These are phyloP conservation scores for Exserohilum turcica DNA, from an alignment of 2,329 filamentous ascomycete genomes.

Conservation along the genomic window DNA sequence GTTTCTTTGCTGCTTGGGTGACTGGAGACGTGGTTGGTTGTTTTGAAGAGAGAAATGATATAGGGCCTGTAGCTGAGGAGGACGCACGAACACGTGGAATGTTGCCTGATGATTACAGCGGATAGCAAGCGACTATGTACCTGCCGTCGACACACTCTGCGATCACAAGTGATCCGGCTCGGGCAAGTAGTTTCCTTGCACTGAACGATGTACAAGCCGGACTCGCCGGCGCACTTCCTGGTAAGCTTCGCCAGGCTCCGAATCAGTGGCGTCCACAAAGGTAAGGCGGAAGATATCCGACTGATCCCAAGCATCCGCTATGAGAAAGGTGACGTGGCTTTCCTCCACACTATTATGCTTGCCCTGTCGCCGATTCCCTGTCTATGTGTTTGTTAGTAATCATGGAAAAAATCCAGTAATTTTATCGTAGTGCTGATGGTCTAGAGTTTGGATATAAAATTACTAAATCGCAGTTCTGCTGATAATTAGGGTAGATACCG, in stretches of 20 bases:
- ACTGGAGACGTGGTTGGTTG: neutral
- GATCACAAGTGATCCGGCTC: neutral
- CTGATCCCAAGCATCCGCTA: neutral
- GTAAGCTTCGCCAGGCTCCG: neutral
- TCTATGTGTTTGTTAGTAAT: too few species aligned
- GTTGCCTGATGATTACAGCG: constrained; percentile 2
- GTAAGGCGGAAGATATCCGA: neutral
- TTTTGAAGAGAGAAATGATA: constrained; percentile 3
- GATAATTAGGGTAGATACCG: too few species aligned
- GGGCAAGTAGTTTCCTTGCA: neutral
- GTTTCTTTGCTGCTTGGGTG: neutral
- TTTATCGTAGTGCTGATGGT: too few species aligned
- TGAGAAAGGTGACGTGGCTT: neutral
- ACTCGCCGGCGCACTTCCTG: neutral
- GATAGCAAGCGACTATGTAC: constrained; percentile 1
- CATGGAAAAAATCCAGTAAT: too few species aligned
- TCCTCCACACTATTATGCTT: neutral
- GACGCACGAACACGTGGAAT: neutral
- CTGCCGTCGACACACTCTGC: neutral
- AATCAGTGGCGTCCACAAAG: neutral
- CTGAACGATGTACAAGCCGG: neutral
- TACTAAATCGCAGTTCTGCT: too few species aligned
- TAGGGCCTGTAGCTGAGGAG: neutral
- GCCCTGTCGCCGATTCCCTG: neutral
- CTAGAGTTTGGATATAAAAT: too few species aligned